Evolutionary conservation across 106 monocot species (phyloP), one percentile per base, ranked within the genome.

Genomic region (Narthecium ossifragum): DNA sequence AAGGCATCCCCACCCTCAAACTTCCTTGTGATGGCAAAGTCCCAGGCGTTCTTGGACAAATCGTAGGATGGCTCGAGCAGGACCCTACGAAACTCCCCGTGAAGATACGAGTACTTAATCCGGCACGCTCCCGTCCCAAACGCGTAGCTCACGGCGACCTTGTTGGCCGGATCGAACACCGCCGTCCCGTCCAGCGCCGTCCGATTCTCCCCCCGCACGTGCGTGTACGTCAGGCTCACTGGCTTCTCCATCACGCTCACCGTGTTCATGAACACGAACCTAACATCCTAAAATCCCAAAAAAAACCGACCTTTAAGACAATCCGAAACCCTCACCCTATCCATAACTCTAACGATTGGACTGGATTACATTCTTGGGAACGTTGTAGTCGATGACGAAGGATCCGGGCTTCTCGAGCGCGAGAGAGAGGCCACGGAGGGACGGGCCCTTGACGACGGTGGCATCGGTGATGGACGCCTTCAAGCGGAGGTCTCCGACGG

Each of bases 181-280:
- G 84, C 20, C 14, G 90, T 60, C 34, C 84, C 74, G 45, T 98
- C 84, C 4, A 98, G 6, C 2, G 80, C 62, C 21, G 94, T 84
- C 57, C 75, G 74, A 27, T 65, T 71, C 7, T 68, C 72, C 46
- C 71, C 67, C 26, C 56, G 55, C 29, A 70, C 61, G 64, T 90
- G 94, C 24, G 74, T 75, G 60, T 96, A 96, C 43, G 85, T 90
- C 29, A 96, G 39, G 51, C 38, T 90, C 65, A 90, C 15, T 9
- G 83, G 78, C 62, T 78, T 86, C 58, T 83, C 83, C 40, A 63
- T 9, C 36, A 90, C 57, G 11, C 60, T 64, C 45, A 85, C 55
- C 20, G 71, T 70, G 78, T 90, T 90, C 80, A 86, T 90, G 82
- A 96, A 96, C 60, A 81, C 80, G 73, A 96, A 96, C 34, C 80